These are phyloP conservation scores for Trichoderma sp. DNA, from an alignment of 2,329 filamentous ascomycete species.

Conservation along the genomic window DNA sequence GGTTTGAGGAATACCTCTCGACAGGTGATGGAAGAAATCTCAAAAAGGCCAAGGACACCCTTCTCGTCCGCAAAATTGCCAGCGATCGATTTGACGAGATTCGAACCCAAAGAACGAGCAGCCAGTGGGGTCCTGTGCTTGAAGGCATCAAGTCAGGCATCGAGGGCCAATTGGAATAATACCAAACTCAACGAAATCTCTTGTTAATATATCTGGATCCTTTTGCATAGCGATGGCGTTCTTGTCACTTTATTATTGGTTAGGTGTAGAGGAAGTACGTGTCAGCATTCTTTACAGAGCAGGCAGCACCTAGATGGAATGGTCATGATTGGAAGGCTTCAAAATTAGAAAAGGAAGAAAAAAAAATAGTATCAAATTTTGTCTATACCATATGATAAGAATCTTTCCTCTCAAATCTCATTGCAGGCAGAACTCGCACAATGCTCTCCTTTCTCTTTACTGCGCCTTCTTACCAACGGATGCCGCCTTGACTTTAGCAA, in stretches of 20 bases:
- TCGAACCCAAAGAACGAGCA: constrained; percentile 41
- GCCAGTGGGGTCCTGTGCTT: constrained; percentile 49
- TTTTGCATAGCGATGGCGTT: constrained; percentile 24
- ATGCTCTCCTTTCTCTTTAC: constrained; percentile 2
- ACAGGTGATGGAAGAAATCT: constrained; percentile 62
- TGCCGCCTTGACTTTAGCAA: constrained; percentile 29
- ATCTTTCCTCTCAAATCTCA: not conserved
- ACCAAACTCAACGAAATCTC: not conserved
- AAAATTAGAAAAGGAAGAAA: not conserved
- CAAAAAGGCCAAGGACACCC: constrained; percentile 66
- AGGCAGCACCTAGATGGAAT: not conserved
- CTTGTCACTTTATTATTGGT: not conserved
- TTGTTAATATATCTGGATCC: not conserved
- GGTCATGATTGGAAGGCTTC: not conserved
- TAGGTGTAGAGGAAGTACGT: not conserved
- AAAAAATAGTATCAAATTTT: not conserved
- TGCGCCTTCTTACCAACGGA: constrained; percentile 27
- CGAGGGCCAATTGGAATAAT: constrained; percentile 32
- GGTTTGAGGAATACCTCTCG: constrained; percentile 68
- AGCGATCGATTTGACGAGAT: constrained; percentile 57
- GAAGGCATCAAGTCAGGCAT: constrained; percentile 51
- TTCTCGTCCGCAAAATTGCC: constrained; percentile 70
- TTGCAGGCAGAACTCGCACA: not conserved
- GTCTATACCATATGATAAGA: not conserved
- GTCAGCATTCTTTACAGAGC: not conserved